Evolutionary conservation across 768 basidiomycete genomes (phyloP).

Genomic region (Lactifluus echinatus): DNA sequence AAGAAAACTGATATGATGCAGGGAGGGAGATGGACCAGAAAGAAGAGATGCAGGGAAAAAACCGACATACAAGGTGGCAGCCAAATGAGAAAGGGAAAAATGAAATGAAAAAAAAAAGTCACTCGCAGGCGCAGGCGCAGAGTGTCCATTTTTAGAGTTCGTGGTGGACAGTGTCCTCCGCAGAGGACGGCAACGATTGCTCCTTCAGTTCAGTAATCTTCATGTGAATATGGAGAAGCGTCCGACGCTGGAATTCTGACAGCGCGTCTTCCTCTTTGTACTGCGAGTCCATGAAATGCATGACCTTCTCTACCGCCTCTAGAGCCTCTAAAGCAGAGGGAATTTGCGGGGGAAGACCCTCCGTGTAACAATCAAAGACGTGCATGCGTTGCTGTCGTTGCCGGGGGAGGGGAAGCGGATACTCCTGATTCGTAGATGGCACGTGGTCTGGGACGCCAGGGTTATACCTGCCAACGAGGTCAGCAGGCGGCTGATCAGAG

Average conservation of each 20-base stretch:
- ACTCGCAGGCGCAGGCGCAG: conserved; percentile 1
- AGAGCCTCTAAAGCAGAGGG: conserved; percentile 45
- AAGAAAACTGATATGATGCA: conserved; percentile 15
- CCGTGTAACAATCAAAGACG: conserved; percentile 15
- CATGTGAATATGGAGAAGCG: conserved; percentile 40
- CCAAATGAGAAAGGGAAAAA: not conserved
- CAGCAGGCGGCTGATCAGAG: conserved; percentile 13
- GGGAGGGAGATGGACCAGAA: conserved; percentile 12
- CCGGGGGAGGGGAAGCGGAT: conserved; percentile 6
- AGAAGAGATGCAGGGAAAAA: conserved; percentile 4
- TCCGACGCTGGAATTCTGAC: conserved; percentile 37
- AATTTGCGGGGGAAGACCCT: conserved; percentile 1
- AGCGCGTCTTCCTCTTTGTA: conserved; percentile 36
- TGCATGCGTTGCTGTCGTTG: conserved; percentile 17
- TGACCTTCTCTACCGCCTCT: conserved; percentile 44
- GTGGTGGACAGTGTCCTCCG: conserved; percentile 9
- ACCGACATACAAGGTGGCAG: conserved; percentile 1
- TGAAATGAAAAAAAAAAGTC: not conserved
- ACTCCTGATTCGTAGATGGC: conserved; percentile 11
- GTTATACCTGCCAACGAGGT: conserved; percentile 11
- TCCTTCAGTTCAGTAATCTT: conserved; percentile 17
- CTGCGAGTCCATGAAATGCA: conserved; percentile 43
- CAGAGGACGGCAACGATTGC: conserved; percentile 7
- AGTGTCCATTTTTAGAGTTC: conserved; percentile 12
- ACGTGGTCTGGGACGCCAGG: conserved; percentile 15